Percentiles rank a stretch among this genome's conserved stretches.
Conservation (phyloP, 345 rosid species). For the Pugionium cornutum region DNA sequence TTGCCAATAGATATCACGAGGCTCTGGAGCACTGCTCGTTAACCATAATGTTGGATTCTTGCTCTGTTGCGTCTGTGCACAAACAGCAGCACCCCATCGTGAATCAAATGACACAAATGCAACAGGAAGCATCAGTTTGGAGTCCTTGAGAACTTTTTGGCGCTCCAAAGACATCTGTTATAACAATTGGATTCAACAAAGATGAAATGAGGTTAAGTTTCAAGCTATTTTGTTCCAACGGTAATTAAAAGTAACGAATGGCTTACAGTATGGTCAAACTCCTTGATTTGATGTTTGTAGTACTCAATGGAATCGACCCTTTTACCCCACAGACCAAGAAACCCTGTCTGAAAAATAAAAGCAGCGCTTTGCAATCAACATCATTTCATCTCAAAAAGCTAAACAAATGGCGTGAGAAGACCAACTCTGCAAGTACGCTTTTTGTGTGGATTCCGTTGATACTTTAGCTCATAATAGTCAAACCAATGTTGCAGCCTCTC, state of each 20-base stretch:
- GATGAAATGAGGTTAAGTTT: conserved; percentile 1
- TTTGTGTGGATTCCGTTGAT: conserved; percentile 77
- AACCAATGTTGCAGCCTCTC: conserved; percentile 82
- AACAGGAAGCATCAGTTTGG: conserved; percentile 74
- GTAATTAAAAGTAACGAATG: neutral
- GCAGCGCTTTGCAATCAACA: conserved; percentile 29
- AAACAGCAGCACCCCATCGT: conserved; percentile 97
- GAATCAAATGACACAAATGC: conserved; percentile 89
- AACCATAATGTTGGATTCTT: conserved; percentile 88
- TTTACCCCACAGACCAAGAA: conserved; percentile 79
- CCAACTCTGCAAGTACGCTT: conserved; percentile 74
- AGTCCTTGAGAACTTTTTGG: conserved; percentile 64
- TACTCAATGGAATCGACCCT: conserved; percentile 81
- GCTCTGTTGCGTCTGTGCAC: conserved; percentile 98
- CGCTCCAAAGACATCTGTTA: conserved; percentile 78
- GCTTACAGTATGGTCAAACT: conserved; percentile 64
- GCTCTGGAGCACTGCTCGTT: conserved; percentile 96
- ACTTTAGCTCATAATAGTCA: conserved; percentile 78
- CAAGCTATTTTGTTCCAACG: neutral
- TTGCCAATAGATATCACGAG: conserved; percentile 93
- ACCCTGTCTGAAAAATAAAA: conserved; percentile 62
- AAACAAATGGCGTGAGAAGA: conserved; percentile 14
- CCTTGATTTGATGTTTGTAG: conserved; percentile 63
- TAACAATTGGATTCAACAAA: neutral
- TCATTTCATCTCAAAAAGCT: neutral